Conservation (phyloP, 2,329 filamentous ascomycete species). For the Pestalotiopsis sp. region DNA sequence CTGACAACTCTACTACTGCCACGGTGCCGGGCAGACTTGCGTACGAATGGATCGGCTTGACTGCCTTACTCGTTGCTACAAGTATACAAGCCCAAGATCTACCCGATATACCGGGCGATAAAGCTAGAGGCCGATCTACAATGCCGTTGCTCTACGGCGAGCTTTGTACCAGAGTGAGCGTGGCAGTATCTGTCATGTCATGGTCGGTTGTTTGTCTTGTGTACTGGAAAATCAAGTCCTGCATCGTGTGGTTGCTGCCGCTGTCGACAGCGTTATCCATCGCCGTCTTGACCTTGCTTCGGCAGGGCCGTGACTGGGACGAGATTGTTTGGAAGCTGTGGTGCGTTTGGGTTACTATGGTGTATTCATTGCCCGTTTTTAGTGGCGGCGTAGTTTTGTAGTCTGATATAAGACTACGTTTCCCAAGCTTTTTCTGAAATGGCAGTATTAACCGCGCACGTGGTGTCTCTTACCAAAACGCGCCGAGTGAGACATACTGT, state of each 20-base stretch:
- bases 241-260: neutral
- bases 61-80: neutral
- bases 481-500: too few relatives aligned
- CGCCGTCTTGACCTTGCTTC: neutral
- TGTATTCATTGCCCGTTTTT: neutral
- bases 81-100: constrained; percentile 28
- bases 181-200: neutral
- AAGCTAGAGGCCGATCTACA: constrained; percentile 26
- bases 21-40: neutral
- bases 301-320: neutral
- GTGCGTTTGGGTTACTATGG: neutral
- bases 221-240: neutral
- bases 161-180: neutral
- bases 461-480: too few relatives aligned
- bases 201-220: neutral
- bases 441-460: too few relatives aligned
- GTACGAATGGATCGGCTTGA: neutral
- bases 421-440: too few relatives aligned
- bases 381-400: too few relatives aligned
- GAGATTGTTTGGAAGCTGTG: neutral
- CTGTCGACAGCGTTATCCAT: neutral
- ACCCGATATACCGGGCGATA: constrained; percentile 25
- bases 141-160: constrained; percentile 30
- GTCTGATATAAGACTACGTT: too few relatives aligned
- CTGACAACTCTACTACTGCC: neutral